Evolutionary conservation across 2,329 filamentous ascomycete species (phyloP), one percentile per base, ranked within the genome.

Genomic region (Fusarium mexicanum): DNA sequence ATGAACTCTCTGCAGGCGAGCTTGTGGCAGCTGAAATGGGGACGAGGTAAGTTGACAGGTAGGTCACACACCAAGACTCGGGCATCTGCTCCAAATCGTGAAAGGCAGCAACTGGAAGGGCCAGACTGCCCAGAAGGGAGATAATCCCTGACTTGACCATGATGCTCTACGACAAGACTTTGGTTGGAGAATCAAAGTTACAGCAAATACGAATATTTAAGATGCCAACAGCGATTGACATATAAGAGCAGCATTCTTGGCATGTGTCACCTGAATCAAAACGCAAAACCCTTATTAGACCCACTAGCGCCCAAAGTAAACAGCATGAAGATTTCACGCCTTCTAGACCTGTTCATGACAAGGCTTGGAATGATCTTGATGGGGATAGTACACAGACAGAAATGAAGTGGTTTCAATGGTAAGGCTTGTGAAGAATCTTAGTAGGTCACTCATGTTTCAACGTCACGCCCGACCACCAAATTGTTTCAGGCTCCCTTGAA

Each of bases 261-360:
- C 47, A 17, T 33, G 16, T 3, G 29, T 50, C 20, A n/a, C 9
- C 4, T 1, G 8, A n/a, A n/a, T 31, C 11, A 50, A 17, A 9
- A 31, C 0, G 14, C 9, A 9, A 9, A 6, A 3, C 5, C 3
- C 14, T 13, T n/a, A 9, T 5, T 18, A 24, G 47, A 33, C 29
- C 22, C 33, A 5, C 31, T 7, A 31, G 10, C 20, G 7, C 26
- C 46, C 7, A 31, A n/a, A 18, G 20, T 31, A 7, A 11, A 31
- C 14, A 48, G 0, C 9, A 6, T n/a, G 26, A 33, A 33, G 10
- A 14, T 1, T n/a, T n/a, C 1, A 16, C 16, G 16, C 11, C 10
- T 33, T n/a, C 20, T 9, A n/a, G 22, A 31, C 26, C 47, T 18
- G 5, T 3, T 17, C 8, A 18, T 9, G 29, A 10, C 47, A 24